These are phyloP conservation scores for Areca catechu DNA, from an alignment of 176 grass and related monocot species.

Conservation along the genomic window DNA sequence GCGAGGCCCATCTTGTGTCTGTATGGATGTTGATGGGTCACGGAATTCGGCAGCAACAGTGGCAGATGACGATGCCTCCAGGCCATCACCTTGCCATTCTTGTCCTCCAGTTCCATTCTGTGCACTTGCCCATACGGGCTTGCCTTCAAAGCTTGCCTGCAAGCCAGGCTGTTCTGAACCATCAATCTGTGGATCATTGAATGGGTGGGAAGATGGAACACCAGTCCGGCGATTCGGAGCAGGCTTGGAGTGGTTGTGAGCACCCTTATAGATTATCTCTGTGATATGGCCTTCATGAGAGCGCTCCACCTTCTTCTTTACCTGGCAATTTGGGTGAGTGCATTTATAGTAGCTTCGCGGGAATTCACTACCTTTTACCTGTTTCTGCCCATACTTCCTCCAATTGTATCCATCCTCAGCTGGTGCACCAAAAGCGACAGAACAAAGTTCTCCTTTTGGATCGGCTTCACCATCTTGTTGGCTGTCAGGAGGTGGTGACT, in stretches of 20 bases:
- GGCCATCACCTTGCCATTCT: constrained; percentile 12
- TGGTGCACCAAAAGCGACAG: constrained; percentile 7
- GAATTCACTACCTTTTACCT: constrained; percentile 91
- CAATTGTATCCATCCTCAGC: constrained; percentile 88
- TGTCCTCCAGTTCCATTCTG: constrained; percentile 8
- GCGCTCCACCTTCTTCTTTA: constrained; percentile 96
- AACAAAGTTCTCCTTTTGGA: constrained; percentile 13
- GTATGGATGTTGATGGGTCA: constrained; percentile 38
- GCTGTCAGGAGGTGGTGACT: constrained; percentile 14
- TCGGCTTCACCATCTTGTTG: constrained; percentile 1
- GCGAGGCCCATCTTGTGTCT: constrained; percentile 14
- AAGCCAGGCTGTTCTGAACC: not conserved
- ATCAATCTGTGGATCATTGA: constrained; percentile 21
- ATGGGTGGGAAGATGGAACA: constrained; percentile 1
- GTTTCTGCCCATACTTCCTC: constrained; percentile 99
- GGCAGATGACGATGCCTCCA: constrained; percentile 26
- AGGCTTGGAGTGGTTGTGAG: constrained; percentile 58
- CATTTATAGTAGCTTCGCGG: constrained; percentile 97
- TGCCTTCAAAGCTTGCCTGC: not conserved
- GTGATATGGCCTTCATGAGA: constrained; percentile 77
- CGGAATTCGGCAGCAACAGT: constrained; percentile 33
- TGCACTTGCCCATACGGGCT: constrained; percentile 6
- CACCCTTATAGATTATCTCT: constrained; percentile 93
- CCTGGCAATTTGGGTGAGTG: constrained; percentile 65
- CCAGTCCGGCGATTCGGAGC: constrained; percentile 21